Evolutionary conservation across 768 basidiomycete species (phyloP).

Genomic region (Termitomyces sp.): DNA sequence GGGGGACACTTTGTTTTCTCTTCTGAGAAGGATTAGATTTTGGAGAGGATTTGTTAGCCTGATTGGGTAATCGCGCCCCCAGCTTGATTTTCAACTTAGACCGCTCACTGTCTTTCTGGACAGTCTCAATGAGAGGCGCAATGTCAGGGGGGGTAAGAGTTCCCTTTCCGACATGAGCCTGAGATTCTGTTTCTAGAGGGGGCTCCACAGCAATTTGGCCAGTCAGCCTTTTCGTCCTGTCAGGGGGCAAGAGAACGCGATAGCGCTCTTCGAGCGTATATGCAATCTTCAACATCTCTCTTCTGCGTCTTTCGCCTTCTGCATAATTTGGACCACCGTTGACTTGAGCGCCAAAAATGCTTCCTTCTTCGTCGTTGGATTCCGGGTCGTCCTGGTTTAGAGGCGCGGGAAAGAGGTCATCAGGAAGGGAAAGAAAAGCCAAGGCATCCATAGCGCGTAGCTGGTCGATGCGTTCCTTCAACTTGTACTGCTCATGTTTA

Average conservation of each 20-base stretch:
- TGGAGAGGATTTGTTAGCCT: conserved; percentile 24
- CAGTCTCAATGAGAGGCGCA: conserved; percentile 21
- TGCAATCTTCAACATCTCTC: conserved; percentile 75
- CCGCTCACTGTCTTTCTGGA: conserved; percentile 30
- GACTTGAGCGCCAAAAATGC: conserved; percentile 31
- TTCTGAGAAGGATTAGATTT: conserved; percentile 26
- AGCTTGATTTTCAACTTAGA: conserved; percentile 38
- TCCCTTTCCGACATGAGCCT: conserved; percentile 20
- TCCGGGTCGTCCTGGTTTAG: conserved; percentile 25
- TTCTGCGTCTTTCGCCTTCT: conserved; percentile 74
- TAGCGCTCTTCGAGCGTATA: conserved; percentile 69
- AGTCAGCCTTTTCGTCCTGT: conserved; percentile 40
- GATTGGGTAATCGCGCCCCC: conserved; percentile 16
- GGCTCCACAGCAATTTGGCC: conserved; percentile 18
- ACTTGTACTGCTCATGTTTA: conserved; percentile 88
- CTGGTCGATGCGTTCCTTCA: conserved; percentile 87
- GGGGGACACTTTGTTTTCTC: conserved; percentile 17
- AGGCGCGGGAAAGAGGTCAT: conserved; percentile 51
- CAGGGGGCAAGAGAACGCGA: conserved; percentile 69
- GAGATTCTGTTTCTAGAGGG: conserved; percentile 25
- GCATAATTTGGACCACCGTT: conserved; percentile 38
- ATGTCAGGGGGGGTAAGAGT: conserved; percentile 28
- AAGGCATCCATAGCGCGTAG: conserved; percentile 69
- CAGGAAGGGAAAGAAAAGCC: conserved; percentile 65
- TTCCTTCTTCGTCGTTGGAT: conserved; percentile 26